These are phyloP conservation scores for Apodospora peruviana DNA, from an alignment of 495 filamentous ascomycete genomes.

Conservation along the genomic window DNA sequence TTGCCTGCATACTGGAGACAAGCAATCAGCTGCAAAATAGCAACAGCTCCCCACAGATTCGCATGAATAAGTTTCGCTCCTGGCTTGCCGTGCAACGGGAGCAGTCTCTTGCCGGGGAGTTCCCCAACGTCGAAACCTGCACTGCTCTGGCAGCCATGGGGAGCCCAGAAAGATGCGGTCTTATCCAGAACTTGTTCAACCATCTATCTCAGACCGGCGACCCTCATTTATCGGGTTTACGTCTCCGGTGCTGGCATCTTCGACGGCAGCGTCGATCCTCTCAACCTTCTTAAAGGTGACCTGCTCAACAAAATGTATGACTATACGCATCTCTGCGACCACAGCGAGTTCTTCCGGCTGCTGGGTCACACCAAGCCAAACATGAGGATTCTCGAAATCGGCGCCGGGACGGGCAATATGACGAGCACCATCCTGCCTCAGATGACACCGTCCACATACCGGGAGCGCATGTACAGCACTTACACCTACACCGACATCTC, in stretches of 20 bases:
- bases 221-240: no score
- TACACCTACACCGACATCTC: background rate
- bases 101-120: no score
- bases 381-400: background rate
- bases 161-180: no score
- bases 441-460: background rate
- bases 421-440: background rate
- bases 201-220: no score
- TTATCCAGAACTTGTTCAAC: no score
- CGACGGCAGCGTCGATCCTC: background rate
- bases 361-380: background rate
- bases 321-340: background rate
- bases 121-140: no score
- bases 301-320: background rate
- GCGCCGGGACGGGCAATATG: background rate
- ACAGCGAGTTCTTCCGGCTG: background rate
- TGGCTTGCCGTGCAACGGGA: no score
- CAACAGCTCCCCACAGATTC: no score
- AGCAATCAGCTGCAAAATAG: no score
- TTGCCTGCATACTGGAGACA: no score
- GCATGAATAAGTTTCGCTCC: no score
- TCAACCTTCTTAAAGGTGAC: background rate
- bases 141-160: no score
- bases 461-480: background rate
- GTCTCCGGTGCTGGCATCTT: background rate